Evolutionary conservation across 148 eudicot genomes (phyloP).

Genomic region (Polygonum maritimum): DNA sequence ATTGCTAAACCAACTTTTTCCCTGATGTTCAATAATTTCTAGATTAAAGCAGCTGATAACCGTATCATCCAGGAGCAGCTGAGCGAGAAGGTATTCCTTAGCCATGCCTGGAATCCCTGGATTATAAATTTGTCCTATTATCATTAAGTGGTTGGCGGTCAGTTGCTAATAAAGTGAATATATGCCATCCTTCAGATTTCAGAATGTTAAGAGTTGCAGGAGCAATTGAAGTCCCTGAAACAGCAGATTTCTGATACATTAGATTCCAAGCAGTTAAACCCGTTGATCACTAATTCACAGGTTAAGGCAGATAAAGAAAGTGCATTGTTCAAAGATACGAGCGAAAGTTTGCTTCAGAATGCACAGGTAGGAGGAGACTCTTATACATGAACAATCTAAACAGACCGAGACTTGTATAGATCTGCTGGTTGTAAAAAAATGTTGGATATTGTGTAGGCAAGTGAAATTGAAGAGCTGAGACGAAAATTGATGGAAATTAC

Average conservation of each 20-base stretch:
- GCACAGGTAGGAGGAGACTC: constrained; percentile 49
- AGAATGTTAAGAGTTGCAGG: constrained; percentile 77
- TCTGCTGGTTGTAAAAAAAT: background rate
- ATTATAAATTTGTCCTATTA: background rate
- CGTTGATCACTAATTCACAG: constrained; percentile 19
- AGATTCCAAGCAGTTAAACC: constrained; percentile 32
- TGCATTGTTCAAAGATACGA: constrained; percentile 23
- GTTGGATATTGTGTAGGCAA: constrained; percentile 26
- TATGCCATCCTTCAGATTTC: constrained; percentile 33
- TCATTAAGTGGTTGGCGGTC: background rate
- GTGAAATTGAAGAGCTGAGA: constrained; percentile 55
- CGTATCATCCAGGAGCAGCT: constrained; percentile 96
- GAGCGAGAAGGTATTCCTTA: constrained; percentile 55
- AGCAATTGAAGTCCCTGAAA: constrained; percentile 50
- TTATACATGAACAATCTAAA: background rate
- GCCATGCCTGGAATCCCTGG: background rate
- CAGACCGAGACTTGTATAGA: background rate
- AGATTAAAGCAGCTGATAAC: constrained; percentile 93
- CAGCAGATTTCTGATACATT: constrained; percentile 60
- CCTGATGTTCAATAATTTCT: constrained; percentile 13
- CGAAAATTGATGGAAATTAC: constrained; percentile 44
- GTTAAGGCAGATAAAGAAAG: constrained; percentile 23
- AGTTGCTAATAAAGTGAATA: background rate
- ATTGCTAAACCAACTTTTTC: background rate
- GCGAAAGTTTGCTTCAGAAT: constrained; percentile 38